Conservation (phyloP, 1,139 yeast genomes). For the Hanseniaspora uvarum region DNA sequence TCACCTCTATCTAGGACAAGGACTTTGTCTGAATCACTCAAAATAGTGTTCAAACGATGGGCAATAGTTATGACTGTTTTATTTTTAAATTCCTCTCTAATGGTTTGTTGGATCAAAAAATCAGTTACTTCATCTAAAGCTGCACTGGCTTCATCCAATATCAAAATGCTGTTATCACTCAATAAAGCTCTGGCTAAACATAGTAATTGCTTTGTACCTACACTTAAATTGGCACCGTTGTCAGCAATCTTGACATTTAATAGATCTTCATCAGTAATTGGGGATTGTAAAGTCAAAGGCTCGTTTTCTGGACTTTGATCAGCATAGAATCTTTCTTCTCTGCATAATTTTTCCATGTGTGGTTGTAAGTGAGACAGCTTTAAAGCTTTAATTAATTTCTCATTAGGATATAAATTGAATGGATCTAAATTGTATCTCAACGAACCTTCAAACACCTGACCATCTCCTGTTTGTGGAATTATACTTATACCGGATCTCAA, state of each 20-base stretch:
- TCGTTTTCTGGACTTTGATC: slow-evolving; percentile 38
- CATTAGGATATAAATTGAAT: slow-evolving; percentile 43
- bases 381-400: slow-evolving; percentile 43
- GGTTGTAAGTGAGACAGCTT: slow-evolving; percentile 17
- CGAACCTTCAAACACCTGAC: slow-evolving; percentile 59
- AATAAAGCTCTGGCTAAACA: slow-evolving; percentile 60
- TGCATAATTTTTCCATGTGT: slow-evolving; percentile 35
- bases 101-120: slow-evolving; percentile 47
- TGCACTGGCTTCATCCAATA: slow-evolving; percentile 63
- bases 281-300: slow-evolving; percentile 34
- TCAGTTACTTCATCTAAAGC: slow-evolving; percentile 62
- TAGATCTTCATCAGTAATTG: slow-evolving; percentile 38
- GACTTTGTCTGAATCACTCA: slow-evolving; percentile 44
- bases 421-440: slow-evolving; percentile 62
- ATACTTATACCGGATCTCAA: slow-evolving; percentile 52
- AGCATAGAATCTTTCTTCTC: slow-evolving; percentile 29
- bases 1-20: slow-evolving; percentile 49
- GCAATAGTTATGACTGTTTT: slow-evolving; percentile 61
- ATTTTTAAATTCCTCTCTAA: slow-evolving; percentile 42
- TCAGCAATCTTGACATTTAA: slow-evolving; percentile 49
- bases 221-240: slow-evolving; percentile 56
- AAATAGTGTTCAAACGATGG: slow-evolving; percentile 50
- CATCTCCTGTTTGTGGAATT: slow-evolving; percentile 61
- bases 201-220: slow-evolving; percentile 57
- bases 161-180: slow-evolving; percentile 45